These are phyloP conservation scores for Cymbopogon flexuosus DNA, from an alignment of 202 grass and related monocot species.

Conservation along the genomic window DNA sequence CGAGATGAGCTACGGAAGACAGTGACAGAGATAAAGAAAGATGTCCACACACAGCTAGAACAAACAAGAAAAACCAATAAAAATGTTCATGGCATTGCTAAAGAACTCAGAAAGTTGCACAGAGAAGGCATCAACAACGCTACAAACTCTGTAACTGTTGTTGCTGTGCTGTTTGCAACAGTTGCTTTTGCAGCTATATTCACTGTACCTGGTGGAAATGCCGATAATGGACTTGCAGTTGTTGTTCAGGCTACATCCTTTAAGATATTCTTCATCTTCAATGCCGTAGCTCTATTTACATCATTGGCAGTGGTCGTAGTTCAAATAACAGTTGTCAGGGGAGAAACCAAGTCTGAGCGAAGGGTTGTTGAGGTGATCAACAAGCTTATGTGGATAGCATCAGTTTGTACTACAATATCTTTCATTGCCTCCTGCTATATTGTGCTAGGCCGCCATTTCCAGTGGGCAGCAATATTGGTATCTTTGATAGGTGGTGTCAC, in stretches of 20 bases:
- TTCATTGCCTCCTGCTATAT: constrained; percentile 92
- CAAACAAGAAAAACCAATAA: constrained; percentile 91
- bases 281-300: constrained; percentile 78
- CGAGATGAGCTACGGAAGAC: constrained; percentile 91
- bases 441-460: constrained; percentile 66
- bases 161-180: constrained; percentile 83
- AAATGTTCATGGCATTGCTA: constrained; percentile 93
- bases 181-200: constrained; percentile 96
- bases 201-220: constrained; percentile 79
- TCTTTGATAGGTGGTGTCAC: constrained; percentile 68
- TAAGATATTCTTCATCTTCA: constrained; percentile 89
- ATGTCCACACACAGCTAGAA: constrained; percentile 85
- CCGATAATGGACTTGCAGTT: constrained; percentile 50
- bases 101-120: constrained; percentile 87
- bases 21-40: constrained; percentile 93
- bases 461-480: constrained; percentile 81
- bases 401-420: constrained; percentile 84
- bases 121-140: constrained; percentile 97
- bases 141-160: constrained; percentile 90
- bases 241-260: constrained; percentile 59
- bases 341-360: constrained; percentile 90
- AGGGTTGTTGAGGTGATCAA: constrained; percentile 86
- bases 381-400: constrained; percentile 95
- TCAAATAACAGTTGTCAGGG: constrained; percentile 91
- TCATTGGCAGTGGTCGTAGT: constrained; percentile 88